Conservation (phyloP, 768 basidiomycete genomes). For the Podaxis sp. region DNA sequence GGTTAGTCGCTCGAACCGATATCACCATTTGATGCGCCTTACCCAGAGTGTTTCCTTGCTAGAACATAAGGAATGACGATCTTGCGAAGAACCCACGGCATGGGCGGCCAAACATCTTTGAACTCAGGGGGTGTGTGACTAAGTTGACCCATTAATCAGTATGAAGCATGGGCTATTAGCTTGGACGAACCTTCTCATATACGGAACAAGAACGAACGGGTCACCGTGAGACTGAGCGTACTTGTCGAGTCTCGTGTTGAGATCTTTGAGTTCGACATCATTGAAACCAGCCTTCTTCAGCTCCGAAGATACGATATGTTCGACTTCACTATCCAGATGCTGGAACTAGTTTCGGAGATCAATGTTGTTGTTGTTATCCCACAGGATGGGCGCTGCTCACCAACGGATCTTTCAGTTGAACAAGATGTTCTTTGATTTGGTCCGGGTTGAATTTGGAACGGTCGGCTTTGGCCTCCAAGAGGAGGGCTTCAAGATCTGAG, state of each 20-base stretch:
- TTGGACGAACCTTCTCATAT: slow-evolving; percentile 7
- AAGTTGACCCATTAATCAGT: neutral
- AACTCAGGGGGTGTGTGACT: slow-evolving; percentile 12
- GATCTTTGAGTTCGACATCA: slow-evolving; percentile 6
- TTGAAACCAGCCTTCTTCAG: slow-evolving; percentile 5
- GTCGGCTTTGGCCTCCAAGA: slow-evolving; percentile 3
- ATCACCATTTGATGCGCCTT: neutral
- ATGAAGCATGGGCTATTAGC: neutral
- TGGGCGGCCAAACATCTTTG: slow-evolving; percentile 11
- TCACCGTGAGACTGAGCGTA: slow-evolving; percentile 7
- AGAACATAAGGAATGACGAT: slow-evolving; percentile 10
- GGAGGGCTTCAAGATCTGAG: slow-evolving; percentile 1
- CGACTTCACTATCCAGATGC: slow-evolving; percentile 10
- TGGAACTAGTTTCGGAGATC: neutral
- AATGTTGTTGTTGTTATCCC: neutral
- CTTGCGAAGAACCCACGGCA: slow-evolving; percentile 14
- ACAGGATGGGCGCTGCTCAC: neutral
- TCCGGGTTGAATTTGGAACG: slow-evolving; percentile 2
- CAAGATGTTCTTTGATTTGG: neutral
- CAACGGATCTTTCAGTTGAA: slow-evolving; percentile 9
- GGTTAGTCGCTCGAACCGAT: neutral
- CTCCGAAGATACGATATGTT: slow-evolving; percentile 6
- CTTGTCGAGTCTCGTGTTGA: neutral
- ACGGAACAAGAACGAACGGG: slow-evolving; percentile 10
- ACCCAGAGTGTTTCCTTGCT: slow-evolving; percentile 10